phyloP scores from a whole-genome alignment of 148 eudicot genomes.

The Gaultheria prostrata region DNA sequence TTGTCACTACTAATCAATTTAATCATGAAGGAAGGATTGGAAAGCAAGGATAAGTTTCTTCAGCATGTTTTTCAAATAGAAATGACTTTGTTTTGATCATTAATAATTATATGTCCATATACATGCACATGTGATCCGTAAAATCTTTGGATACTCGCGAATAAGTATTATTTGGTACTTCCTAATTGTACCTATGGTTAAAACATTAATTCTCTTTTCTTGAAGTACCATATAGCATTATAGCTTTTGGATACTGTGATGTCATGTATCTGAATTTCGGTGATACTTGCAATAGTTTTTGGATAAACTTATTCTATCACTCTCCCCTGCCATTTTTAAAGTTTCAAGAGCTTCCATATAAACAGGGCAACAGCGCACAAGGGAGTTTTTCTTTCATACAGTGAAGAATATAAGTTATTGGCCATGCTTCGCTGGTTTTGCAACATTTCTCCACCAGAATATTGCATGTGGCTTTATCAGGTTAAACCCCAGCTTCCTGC shows the following conservation, averaged over 20 bases:
- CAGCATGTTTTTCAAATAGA: not conserved
- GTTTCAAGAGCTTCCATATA: constrained; percentile 53
- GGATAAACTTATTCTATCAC: constrained; percentile 15
- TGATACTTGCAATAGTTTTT: too few relatives aligned
- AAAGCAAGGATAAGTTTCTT: not conserved
- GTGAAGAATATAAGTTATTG: constrained; percentile 53
- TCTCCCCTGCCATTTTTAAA: constrained; percentile 51
- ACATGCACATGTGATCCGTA: not conserved
- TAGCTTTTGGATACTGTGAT: not conserved
- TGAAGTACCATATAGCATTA: not conserved
- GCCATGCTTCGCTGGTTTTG: constrained; percentile 49
- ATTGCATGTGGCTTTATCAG: constrained; percentile 89
- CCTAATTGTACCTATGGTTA: not conserved
- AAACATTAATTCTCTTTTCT: not conserved
- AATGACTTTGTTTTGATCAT: not conserved
- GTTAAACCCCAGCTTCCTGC: too few relatives aligned
- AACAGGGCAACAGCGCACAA: constrained; percentile 60
- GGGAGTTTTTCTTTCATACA: constrained; percentile 69
- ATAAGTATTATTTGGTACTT: not conserved
- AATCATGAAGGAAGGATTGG: not conserved
- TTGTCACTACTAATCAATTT: not conserved
- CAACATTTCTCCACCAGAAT: constrained; percentile 67
- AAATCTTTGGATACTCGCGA: not conserved
- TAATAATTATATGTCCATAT: too few relatives aligned
- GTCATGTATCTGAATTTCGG: not conserved